Conservation (phyloP, 805 yeast species). For the Myxozyma geophila region DNA sequence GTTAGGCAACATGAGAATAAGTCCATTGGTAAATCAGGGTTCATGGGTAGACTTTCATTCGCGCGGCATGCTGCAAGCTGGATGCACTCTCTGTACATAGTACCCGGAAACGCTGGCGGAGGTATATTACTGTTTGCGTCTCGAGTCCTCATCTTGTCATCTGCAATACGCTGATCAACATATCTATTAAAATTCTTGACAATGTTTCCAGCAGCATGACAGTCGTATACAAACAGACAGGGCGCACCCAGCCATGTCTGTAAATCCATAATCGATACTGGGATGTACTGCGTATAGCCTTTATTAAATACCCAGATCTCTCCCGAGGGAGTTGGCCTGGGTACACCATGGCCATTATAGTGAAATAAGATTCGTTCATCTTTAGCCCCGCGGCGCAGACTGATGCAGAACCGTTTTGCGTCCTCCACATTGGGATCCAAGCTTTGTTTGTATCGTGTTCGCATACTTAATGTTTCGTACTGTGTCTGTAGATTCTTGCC, state of each 20-base stretch:
- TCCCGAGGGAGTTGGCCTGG: constrained; percentile 93
- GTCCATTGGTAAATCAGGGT: constrained; percentile 94
- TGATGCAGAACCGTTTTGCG: constrained; percentile 86
- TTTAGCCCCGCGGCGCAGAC: constrained; percentile 84
- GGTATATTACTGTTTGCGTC: constrained; percentile 49
- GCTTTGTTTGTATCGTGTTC: constrained; percentile 88
- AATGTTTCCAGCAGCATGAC: constrained; percentile 92
- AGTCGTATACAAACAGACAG: constrained; percentile 90
- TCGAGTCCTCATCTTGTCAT: constrained; percentile 52
- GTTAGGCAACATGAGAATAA: constrained; percentile 93
- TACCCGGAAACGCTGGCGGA: constrained; percentile 51
- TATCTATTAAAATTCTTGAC: constrained; percentile 86
- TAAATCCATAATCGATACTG: constrained; percentile 90
- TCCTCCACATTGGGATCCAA: constrained; percentile 96
- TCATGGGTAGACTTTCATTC: constrained; percentile 86
- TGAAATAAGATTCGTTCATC: constrained; percentile 93
- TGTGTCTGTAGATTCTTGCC: constrained; percentile 87
- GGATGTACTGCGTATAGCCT: constrained; percentile 96
- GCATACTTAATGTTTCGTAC: constrained; percentile 83
- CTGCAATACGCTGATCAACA: constrained; percentile 86
- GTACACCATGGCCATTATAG: constrained; percentile 98
- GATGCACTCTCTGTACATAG: constrained; percentile 76
- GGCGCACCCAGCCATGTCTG: constrained; percentile 99
- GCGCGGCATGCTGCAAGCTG: constrained; percentile 92
- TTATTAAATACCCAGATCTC: constrained; percentile 98